phyloP scores from a whole-genome alignment of 441 rosid genomes.

The Manihot esculenta region DNA sequence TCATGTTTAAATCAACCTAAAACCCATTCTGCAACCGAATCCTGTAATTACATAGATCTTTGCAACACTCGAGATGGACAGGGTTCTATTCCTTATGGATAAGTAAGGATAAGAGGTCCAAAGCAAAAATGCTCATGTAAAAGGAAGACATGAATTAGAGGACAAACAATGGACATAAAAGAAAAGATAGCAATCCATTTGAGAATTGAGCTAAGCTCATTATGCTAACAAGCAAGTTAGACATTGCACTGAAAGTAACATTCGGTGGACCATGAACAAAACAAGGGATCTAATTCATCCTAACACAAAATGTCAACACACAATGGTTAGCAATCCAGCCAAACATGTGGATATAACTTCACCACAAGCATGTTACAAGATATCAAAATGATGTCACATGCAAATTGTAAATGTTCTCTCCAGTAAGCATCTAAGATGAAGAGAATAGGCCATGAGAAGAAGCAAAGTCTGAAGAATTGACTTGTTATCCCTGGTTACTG shows the following conservation, averaged over 20 bases:
- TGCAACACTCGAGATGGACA: no score
- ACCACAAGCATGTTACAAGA: neutral
- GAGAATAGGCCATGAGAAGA: neutral
- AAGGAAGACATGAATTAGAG: no score
- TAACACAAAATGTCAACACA: neutral
- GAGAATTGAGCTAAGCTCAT: neutral
- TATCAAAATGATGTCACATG: neutral
- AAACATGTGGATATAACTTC: no score
- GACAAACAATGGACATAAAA: no score
- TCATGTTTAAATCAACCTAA: no score
- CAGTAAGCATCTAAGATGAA: neutral
- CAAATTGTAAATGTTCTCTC: neutral
- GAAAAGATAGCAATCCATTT: neutral
- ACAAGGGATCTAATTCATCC: neutral
- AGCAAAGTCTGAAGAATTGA: no score
- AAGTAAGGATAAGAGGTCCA: no score
- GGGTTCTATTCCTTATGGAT: neutral
- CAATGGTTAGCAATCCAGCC: neutral
- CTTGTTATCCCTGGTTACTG: neutral
- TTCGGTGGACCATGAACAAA: neutral
- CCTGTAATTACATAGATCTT: no score
- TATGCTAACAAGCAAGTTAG: no score
- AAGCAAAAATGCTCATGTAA: no score
- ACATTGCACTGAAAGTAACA: neutral
- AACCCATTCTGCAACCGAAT: no score